Percentiles rank a stretch among this genome's conserved stretches.
Evolutionary conservation across 139 green algal species (phyloP).

Genomic region (Marvania coccoides): DNA sequence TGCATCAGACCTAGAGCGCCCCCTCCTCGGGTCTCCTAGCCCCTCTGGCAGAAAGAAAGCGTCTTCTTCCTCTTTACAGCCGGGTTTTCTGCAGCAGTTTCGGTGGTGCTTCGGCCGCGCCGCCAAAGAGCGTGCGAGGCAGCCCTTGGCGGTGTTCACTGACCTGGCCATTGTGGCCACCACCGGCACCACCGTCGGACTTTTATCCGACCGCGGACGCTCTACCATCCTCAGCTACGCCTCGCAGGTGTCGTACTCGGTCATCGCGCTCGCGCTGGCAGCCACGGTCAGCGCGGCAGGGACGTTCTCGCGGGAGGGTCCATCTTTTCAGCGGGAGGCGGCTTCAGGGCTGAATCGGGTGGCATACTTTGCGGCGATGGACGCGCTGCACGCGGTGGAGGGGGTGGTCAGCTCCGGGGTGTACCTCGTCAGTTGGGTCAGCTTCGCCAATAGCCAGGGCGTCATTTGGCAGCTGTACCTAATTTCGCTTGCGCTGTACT

Average conservation of each 20-base stretch:
- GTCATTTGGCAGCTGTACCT: constrained; percentile 54
- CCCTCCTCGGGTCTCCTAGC: too few species aligned
- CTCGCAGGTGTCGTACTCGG: constrained; percentile 35
- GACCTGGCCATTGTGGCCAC: constrained; percentile 45
- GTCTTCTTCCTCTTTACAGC: too few species aligned
- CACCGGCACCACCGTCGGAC: constrained; percentile 39
- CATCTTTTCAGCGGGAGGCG: constrained; percentile 38
- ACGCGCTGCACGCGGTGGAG: constrained; percentile 32
- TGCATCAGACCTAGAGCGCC: neutral
- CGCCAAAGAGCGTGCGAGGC: constrained; percentile 11
- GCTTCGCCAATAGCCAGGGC: constrained; percentile 29
- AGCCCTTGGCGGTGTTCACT: constrained; percentile 35
- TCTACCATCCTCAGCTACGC: constrained; percentile 40
- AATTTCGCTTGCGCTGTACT: constrained; percentile 32
- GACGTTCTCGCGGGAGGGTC: constrained; percentile 31
- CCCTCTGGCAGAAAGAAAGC: too few species aligned
- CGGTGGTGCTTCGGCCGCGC: constrained; percentile 31
- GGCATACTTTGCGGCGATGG: constrained; percentile 40
- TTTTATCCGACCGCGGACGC: constrained; percentile 37
- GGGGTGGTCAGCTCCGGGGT: constrained; percentile 22
- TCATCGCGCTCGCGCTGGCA: constrained; percentile 45
- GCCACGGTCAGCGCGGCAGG: constrained; percentile 30
- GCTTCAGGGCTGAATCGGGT: constrained; percentile 32
- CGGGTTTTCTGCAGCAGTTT: constrained; percentile 40
- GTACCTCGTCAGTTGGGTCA: constrained; percentile 40